A percentile compares a stretch with the other conserved stretches of the same genome.
These are phyloP conservation scores for Dendrobium catenatum DNA, from an alignment of 106 monocot species.

Conservation along the genomic window DNA sequence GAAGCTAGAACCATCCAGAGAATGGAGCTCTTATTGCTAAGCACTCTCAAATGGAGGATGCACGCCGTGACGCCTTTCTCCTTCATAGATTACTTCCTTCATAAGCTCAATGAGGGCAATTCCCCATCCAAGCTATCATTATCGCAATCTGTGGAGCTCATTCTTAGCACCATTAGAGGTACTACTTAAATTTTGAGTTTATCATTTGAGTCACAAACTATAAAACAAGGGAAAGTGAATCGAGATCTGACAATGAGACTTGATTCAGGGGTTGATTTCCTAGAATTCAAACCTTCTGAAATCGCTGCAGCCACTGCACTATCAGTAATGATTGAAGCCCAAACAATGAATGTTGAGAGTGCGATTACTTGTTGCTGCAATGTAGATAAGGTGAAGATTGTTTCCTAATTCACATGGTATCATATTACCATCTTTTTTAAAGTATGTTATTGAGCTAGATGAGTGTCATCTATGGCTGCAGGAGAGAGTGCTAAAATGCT, in stretches of 20 bases:
- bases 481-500: conserved; percentile 66
- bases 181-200: not conserved
- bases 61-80: conserved; percentile 90
- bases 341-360: conserved; percentile 28
- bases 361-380: conserved; percentile 35
- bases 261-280: conserved; percentile 40
- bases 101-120: conserved; percentile 41
- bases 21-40: conserved; percentile 92
- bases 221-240: not conserved
- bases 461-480: conserved; percentile 23
- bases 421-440: not conserved
- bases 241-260: not conserved
- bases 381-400: conserved; percentile 39
- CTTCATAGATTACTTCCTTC: conserved; percentile 81
- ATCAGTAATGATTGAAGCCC: conserved; percentile 22
- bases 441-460: not conserved
- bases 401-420: not conserved
- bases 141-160: conserved; percentile 41
- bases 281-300: conserved; percentile 71
- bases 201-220: not conserved
- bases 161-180: conserved; percentile 70
- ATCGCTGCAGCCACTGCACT: conserved; percentile 68
- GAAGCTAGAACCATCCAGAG: conserved; percentile 85
- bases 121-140: conserved; percentile 24
- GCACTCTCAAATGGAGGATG: conserved; percentile 93